Percentiles rank a stretch among this genome's conserved stretches.
Evolutionary conservation across 139 green algal species (phyloP).

Genomic region (Parachlorella kessleri): DNA sequence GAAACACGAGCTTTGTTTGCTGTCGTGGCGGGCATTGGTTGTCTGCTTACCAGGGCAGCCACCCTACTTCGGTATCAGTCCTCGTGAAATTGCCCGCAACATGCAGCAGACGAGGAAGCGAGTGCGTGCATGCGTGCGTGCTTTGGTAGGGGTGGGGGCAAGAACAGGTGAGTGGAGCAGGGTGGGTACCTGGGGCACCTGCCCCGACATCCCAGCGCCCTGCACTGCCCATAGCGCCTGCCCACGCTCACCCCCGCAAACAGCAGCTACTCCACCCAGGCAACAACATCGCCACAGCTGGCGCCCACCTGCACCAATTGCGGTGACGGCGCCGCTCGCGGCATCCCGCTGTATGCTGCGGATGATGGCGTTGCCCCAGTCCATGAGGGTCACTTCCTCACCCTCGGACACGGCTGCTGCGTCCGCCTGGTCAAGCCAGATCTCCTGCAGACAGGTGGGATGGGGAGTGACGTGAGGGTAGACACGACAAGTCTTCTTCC

Average conservation of each 20-base stretch:
- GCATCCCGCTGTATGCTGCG: conserved; percentile 26
- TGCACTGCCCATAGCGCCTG: too few relatives aligned
- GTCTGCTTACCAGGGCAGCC: too few relatives aligned
- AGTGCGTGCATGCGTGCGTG: neutral
- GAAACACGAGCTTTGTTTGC: neutral
- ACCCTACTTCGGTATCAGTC: too few relatives aligned
- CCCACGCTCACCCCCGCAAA: too few relatives aligned
- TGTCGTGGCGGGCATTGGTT: neutral
- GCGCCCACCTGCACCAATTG: conserved; percentile 22
- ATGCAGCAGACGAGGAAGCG: too few relatives aligned
- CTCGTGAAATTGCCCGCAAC: too few relatives aligned
- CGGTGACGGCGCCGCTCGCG: conserved; percentile 11
- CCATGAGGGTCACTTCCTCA: conserved; percentile 98
- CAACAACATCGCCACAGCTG: too few relatives aligned
- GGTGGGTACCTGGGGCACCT: too few relatives aligned
- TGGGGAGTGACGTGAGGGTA: too few relatives aligned
- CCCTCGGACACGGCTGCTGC: conserved; percentile 74
- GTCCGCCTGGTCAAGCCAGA: conserved; percentile 92
- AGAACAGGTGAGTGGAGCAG: neutral
- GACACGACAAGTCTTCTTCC: too few relatives aligned
- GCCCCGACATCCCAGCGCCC: too few relatives aligned
- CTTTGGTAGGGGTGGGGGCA: neutral
- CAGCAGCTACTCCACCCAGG: too few relatives aligned
- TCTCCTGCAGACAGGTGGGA: neutral
- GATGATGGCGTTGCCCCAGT: conserved; percentile 96